Evolutionary conservation across 2,329 filamentous ascomycete genomes (phyloP), one percentile per base, ranked within the genome.

Genomic region (Verticillium longisporum): DNA sequence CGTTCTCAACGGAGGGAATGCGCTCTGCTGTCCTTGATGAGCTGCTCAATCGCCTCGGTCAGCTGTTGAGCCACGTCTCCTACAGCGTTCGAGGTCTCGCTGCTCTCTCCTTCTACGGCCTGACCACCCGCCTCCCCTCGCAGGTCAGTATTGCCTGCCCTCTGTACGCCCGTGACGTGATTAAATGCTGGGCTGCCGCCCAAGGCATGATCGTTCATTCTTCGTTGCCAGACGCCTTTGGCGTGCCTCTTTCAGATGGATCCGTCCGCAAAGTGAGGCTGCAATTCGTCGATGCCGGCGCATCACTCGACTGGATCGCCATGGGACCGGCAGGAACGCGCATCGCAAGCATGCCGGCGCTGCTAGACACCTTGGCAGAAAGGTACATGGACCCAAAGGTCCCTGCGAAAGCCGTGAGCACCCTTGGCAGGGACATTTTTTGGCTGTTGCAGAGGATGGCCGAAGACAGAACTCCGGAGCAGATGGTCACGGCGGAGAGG

Each of bases 61-160:
- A 57, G 0, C 68, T 73, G 4, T 73, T 84, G 21, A 65, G 67
- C 18, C 76, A 80, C 66, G 72, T 80, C 1, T 75, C 73, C 21
- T 83, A 81, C 67, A 76, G 76, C 11, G 73, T 84, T 53, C 74
- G 71, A 64, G 82, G 82, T 26, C 71, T 74, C 26, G 73, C 74
- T 0, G 80, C 79, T 13, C 71, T 84, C 62, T 66, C 71, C 3
- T 73, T 77, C 56, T 78, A 80, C 71, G 80, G 79, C 56, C 76
- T 72, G 62, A 58, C 66, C 4, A 63, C 61, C 7, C 68, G 71
- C 6, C 60, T 55, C 6, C 72, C 73, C 0, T 64, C 65, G 5
- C 68, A 73, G 55, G 65, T 83, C 18, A 76, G 69, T 53, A 71
- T 84, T 59, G 55, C 79, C 21, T 81, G 77, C 62, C 76, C 78